phyloP scores from a whole-genome alignment of 306 rosid species.

The Medicago lupulina region DNA sequence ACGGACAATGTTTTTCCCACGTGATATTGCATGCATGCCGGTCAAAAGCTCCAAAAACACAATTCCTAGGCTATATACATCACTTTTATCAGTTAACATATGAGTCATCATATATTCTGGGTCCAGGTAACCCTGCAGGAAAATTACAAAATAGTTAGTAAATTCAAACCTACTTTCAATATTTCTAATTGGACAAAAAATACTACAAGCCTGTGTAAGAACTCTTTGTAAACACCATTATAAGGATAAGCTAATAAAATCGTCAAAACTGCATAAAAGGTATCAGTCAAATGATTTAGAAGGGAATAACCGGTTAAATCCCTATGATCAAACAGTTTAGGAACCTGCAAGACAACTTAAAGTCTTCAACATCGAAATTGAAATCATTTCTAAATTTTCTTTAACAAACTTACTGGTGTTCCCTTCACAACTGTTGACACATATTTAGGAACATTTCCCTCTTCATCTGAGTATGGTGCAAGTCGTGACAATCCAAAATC shows the following conservation, averaged over 20 bases:
- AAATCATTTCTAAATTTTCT: conserved; percentile 16
- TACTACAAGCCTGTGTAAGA: too few species aligned
- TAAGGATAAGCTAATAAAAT: too few species aligned
- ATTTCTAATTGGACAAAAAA: too few species aligned
- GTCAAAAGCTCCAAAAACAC: conserved; percentile 79
- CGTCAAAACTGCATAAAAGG: too few species aligned
- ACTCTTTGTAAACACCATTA: too few species aligned
- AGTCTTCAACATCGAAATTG: neutral
- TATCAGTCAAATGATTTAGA: too few species aligned
- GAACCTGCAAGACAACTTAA: too few species aligned
- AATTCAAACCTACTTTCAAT: neutral
- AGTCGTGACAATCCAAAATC: conserved; percentile 94
- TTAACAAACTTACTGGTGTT: conserved; percentile 76
- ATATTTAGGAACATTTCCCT: conserved; percentile 64
- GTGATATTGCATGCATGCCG: conserved; percentile 69
- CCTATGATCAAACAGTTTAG: too few species aligned
- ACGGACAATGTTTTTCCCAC: conserved; percentile 80
- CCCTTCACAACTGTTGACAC: conserved; percentile 93
- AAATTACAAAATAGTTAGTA: conserved; percentile 19
- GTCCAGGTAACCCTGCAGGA: conserved; percentile 76
- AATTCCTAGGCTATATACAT: conserved; percentile 80
- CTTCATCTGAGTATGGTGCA: conserved; percentile 67
- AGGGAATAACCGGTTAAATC: too few species aligned
- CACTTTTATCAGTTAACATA: conserved; percentile 80
- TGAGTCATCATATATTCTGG: conserved; percentile 78